Evolutionary conservation across 2,329 filamentous ascomycete genomes (phyloP).

Genomic region (Tricladium varicosporioides): DNA sequence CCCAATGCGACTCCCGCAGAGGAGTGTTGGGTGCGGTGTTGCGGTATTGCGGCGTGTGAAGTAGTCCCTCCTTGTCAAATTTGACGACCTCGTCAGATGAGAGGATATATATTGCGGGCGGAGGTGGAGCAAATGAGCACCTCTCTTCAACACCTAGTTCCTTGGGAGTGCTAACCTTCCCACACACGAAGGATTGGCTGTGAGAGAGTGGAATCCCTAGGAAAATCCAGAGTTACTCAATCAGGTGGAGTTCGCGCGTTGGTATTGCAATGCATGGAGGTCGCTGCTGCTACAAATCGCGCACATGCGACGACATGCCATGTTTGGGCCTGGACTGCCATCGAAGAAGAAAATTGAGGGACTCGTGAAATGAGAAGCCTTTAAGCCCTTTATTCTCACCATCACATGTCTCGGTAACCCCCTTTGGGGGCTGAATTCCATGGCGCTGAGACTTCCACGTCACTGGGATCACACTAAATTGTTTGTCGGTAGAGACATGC

Average conservation of each 20-base stretch:
- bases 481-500: constrained; percentile 6
- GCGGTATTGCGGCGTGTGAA: neutral
- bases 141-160: neutral
- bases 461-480: neutral
- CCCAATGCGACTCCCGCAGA: constrained; percentile 1
- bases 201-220: too few relatives aligned
- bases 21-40: neutral
- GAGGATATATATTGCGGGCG: too few relatives aligned
- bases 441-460: constrained; percentile 8
- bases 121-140: neutral
- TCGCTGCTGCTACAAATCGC: too few relatives aligned
- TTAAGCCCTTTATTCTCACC: constrained; percentile 3
- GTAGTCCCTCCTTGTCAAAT: neutral
- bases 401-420: constrained; percentile 10
- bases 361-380: neutral
- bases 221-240: too few relatives aligned
- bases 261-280: too few relatives aligned
- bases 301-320: too few relatives aligned
- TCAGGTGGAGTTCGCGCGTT: too few relatives aligned
- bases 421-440: constrained; percentile 7
- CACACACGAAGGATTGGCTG: too few relatives aligned
- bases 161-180: too few relatives aligned
- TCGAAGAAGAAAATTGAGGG: neutral
- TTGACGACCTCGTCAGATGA: neutral
- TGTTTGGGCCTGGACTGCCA: neutral